Percentiles rank a stretch among this genome's conserved stretches.
Conservation (phyloP, 768 basidiomycete genomes). For the Suillus alpinus region DNA sequence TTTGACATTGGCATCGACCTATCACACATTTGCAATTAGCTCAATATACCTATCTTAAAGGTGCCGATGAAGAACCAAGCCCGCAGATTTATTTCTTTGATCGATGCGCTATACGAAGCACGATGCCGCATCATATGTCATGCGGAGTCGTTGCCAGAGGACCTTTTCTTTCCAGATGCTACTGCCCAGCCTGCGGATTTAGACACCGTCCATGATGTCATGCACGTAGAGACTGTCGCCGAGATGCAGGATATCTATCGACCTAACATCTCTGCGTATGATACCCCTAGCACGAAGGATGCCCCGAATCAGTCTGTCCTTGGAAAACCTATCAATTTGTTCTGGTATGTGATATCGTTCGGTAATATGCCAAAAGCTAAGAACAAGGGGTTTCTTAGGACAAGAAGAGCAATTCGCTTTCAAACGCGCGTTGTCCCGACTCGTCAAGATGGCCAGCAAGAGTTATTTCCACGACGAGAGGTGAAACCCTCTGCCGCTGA, state of each 20-base stretch:
- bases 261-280: conserved; percentile 56
- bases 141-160: conserved; percentile 38
- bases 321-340: conserved; percentile 56
- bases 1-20: too few species aligned
- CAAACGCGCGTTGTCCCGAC: conserved; percentile 57
- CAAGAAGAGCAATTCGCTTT: conserved; percentile 64
- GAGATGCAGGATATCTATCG: conserved; percentile 50
- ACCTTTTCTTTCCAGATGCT: conserved; percentile 58
- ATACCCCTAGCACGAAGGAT: conserved; percentile 33
- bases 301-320: conserved; percentile 31
- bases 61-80: conserved; percentile 57
- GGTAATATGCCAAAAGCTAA: background rate
- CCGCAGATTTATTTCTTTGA: conserved; percentile 55
- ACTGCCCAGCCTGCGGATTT: conserved; percentile 3
- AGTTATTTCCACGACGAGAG: conserved; percentile 28
- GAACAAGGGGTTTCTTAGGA: conserved; percentile 27
- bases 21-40: too few species aligned
- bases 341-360: conserved; percentile 29
- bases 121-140: conserved; percentile 36
- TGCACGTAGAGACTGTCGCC: conserved; percentile 49
- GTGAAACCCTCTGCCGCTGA: conserved; percentile 36
- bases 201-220: conserved; percentile 22
- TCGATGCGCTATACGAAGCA: conserved; percentile 56
- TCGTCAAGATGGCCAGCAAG: conserved; percentile 54
- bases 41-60: too few species aligned